A percentile compares a stretch with the other conserved stretches of the same genome.
Evolutionary conservation across 2,329 filamentous ascomycete species (phyloP).

Genomic region (Cryphonectria carpinicola): DNA sequence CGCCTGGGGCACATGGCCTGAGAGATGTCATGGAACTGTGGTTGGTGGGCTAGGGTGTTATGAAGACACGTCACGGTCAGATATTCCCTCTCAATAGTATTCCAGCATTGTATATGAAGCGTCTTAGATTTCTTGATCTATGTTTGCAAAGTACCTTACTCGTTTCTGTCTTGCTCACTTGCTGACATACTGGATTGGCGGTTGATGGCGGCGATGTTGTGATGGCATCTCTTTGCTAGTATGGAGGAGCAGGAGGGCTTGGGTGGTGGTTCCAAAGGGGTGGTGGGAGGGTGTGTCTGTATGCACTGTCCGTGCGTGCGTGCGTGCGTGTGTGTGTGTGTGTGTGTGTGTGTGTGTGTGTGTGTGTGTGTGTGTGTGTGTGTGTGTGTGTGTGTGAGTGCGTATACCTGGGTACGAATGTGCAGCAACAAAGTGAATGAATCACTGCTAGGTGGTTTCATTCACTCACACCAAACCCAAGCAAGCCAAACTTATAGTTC

Average conservation of each 20-base stretch:
- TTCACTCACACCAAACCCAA: background rate
- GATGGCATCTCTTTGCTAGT: background rate
- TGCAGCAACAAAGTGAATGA: background rate
- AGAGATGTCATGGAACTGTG: background rate
- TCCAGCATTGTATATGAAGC: constrained; percentile 1
- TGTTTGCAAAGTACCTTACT: too few relatives aligned
- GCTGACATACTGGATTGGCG: background rate
- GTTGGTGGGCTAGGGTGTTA: background rate
- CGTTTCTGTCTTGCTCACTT: background rate
- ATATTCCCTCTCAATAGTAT: background rate
- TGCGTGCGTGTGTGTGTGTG: too few relatives aligned
- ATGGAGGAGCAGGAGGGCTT: background rate
- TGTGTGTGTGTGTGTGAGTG: too few relatives aligned
- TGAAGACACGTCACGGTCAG: background rate
- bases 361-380: too few relatives aligned
- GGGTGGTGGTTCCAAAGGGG: background rate
- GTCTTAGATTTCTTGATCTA: background rate
- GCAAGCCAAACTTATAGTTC: background rate
- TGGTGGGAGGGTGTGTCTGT: background rate
- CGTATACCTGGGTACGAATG: background rate
- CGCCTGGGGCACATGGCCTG: background rate
- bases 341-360: too few relatives aligned
- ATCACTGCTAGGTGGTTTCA: background rate
- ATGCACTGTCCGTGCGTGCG: too few relatives aligned
- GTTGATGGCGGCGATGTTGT: background rate